phyloP scores from a whole-genome alignment of 768 basidiomycete genomes.

The Termitomyces sp. region DNA sequence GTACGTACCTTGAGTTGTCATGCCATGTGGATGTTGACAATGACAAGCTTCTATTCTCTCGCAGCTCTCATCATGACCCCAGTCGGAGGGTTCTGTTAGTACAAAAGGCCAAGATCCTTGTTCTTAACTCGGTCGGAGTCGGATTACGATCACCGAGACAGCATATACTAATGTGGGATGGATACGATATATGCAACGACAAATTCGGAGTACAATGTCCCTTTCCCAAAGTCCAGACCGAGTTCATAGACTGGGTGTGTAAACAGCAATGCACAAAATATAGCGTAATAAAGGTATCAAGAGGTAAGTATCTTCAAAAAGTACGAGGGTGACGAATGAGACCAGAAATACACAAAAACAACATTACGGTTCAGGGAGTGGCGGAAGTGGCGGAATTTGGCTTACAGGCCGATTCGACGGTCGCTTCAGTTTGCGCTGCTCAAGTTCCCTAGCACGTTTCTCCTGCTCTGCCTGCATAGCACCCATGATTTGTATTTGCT shows the following conservation, averaged over 20 bases:
- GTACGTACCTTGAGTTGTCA: no score
- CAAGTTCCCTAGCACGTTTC: slow-evolving; percentile 57
- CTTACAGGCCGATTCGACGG: slow-evolving; percentile 29
- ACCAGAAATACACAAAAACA: neutral
- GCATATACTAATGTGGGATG: neutral
- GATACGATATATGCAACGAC: slow-evolving; percentile 8
- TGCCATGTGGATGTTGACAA: no score
- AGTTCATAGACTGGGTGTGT: slow-evolving; percentile 1
- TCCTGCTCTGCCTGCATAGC: slow-evolving; percentile 85
- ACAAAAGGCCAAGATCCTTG: neutral
- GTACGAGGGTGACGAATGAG: neutral
- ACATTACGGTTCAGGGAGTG: slow-evolving; percentile 23
- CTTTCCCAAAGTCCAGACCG: slow-evolving; percentile 5
- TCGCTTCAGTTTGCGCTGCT: slow-evolving; percentile 57
- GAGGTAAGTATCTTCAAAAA: slow-evolving; percentile 11
- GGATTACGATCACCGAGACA: neutral
- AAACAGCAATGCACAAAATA: slow-evolving; percentile 2
- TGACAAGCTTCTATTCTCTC: neutral
- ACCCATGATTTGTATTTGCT: slow-evolving; percentile 79
- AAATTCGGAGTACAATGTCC: slow-evolving; percentile 14
- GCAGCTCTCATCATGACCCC: no score
- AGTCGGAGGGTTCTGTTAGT: neutral
- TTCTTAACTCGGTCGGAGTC: neutral
- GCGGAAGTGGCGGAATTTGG: slow-evolving; percentile 35
- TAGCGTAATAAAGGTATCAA: slow-evolving; percentile 2